phyloP scores from a whole-genome alignment of 148 eudicot genomes.

The Rhododendron ovatum region DNA sequence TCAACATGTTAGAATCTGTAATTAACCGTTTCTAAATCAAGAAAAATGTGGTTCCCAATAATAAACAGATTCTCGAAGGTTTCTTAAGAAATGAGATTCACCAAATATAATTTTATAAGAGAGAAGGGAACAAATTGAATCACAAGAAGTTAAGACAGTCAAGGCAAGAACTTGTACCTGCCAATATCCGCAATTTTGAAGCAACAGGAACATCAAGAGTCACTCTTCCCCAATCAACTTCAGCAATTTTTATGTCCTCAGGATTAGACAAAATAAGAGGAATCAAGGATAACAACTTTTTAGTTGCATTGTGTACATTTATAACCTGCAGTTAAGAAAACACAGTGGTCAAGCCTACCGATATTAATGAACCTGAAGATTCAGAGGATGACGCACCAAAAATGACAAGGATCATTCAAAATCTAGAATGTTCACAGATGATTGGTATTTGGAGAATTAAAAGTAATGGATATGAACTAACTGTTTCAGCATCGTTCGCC shows the following conservation, averaged over 20 bases:
- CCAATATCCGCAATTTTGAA: constrained; percentile 47
- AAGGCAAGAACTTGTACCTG: constrained; percentile 35
- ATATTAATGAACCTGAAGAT: background rate
- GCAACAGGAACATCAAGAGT: constrained; percentile 55
- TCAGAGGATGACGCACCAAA: background rate
- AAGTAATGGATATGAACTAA: constrained; percentile 24
- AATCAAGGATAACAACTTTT: constrained; percentile 56
- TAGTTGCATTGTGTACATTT: constrained; percentile 53
- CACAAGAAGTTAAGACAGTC: background rate
- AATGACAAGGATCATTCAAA: background rate
- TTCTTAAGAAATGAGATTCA: background rate
- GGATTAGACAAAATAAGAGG: constrained; percentile 47
- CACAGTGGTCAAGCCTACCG: background rate
- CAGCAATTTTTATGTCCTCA: constrained; percentile 43
- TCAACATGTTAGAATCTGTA: background rate
- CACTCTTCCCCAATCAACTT: constrained; percentile 39
- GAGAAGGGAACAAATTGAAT: background rate
- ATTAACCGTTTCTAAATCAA: background rate
- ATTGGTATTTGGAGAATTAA: background rate
- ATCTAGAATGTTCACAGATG: background rate
- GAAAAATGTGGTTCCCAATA: background rate
- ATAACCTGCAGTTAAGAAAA: constrained; percentile 49
- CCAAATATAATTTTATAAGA: background rate
- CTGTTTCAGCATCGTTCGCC: constrained; percentile 83
- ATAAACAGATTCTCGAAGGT: background rate